A percentile compares a stretch with the other conserved stretches of the same genome.
phyloP scores from a whole-genome alignment of 75 land plant genomes.

The Pinus albicaulis region DNA sequence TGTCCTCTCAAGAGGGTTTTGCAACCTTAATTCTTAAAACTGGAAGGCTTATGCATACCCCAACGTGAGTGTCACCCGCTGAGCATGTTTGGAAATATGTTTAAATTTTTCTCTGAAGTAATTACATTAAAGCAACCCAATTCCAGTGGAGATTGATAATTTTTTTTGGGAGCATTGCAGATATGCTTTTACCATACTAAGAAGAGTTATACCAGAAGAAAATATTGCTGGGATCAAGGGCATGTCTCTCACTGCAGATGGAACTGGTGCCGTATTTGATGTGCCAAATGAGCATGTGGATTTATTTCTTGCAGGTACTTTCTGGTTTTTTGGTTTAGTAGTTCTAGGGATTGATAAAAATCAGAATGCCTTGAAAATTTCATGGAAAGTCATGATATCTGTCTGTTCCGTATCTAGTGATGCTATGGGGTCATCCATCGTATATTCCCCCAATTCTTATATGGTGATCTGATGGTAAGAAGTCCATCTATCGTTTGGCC shows the following conservation, averaged over 20 bases:
- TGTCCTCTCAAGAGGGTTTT: slow-evolving; percentile 63
- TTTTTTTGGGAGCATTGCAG: slow-evolving; percentile 25
- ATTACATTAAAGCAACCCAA: neutral
- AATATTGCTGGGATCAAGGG: slow-evolving; percentile 59
- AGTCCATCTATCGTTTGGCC: neutral
- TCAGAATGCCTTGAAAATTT: neutral
- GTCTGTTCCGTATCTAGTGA: neutral
- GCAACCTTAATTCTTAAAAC: slow-evolving; percentile 68
- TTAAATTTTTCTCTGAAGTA: neutral
- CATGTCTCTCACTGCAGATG: slow-evolving; percentile 78
- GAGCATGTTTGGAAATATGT: neutral
- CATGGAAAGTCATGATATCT: neutral
- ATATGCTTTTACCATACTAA: slow-evolving; percentile 62
- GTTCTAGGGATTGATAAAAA: neutral
- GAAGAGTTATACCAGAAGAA: slow-evolving; percentile 76
- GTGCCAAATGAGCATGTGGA: slow-evolving; percentile 61
- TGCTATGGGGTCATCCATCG: neutral
- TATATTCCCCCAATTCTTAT: neutral
- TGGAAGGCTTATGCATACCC: slow-evolving; percentile 60
- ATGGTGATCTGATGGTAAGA: neutral
- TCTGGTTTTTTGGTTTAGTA: neutral
- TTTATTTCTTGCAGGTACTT: slow-evolving; percentile 59
- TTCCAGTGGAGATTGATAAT: neutral
- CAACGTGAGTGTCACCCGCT: slow-evolving; percentile 39
- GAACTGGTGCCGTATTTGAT: slow-evolving; percentile 90